Evolutionary conservation across 305 asterid species (phyloP).

Genomic region (Striga hermonthica): DNA sequence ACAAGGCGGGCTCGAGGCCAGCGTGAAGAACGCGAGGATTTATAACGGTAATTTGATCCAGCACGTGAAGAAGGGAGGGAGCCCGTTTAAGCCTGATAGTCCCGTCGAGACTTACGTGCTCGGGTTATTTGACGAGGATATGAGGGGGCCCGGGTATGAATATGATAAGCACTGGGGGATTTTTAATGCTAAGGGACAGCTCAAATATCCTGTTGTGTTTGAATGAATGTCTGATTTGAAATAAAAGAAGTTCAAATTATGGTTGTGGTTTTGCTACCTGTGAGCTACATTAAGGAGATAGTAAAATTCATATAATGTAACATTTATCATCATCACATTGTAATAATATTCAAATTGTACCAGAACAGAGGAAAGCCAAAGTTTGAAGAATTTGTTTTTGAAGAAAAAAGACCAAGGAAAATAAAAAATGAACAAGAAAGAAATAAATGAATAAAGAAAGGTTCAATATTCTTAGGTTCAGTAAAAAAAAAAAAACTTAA

Average conservation of each 20-base stretch:
- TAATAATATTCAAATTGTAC: no score
- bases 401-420: no score
- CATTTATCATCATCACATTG: no score
- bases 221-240: not conserved
- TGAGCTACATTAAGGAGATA: no score
- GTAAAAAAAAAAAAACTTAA: conserved; percentile 35
- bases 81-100: not conserved
- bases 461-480: not conserved
- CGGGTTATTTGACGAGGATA: conserved; percentile 35
- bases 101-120: conserved; percentile 28
- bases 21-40: not conserved
- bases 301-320: no score
- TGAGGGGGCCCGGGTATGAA: conserved; percentile 26
- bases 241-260: no score
- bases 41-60: not conserved
- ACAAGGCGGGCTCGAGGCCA: not conserved
- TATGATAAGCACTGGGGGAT: conserved; percentile 38
- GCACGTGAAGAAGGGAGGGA: conserved; percentile 2
- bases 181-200: conserved; percentile 25
- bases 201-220: conserved; percentile 31
- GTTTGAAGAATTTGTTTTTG: no score
- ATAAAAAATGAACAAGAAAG: no score
- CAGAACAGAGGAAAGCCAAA: no score
- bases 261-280: no score
- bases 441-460: not conserved